Conservation (phyloP, 148 eudicot species). For the Camellia japonica region DNA sequence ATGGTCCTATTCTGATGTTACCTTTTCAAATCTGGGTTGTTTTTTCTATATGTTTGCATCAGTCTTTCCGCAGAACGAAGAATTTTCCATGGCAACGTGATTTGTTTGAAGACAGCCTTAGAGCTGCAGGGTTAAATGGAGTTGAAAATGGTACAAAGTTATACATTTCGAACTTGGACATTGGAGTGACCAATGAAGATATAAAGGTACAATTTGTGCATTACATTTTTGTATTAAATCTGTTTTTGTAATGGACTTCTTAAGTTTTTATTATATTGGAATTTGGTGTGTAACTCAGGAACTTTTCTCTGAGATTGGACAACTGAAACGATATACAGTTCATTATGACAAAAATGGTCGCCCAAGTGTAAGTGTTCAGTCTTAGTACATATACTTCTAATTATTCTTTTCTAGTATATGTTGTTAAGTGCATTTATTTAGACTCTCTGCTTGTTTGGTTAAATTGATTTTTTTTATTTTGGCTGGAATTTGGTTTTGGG, state of each 20-base stretch:
- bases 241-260: slow-evolving; percentile 37
- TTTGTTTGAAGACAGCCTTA: slow-evolving; percentile 84
- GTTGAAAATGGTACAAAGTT: slow-evolving; percentile 74
- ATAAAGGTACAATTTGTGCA: slow-evolving; percentile 75
- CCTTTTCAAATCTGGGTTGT: slow-evolving; percentile 52
- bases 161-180: slow-evolving; percentile 70
- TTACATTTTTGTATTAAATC: slow-evolving; percentile 30
- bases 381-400: background rate
- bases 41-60: slow-evolving; percentile 60
- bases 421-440: background rate
- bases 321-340: slow-evolving; percentile 83
- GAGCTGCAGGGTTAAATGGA: slow-evolving; percentile 75
- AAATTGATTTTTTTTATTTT: background rate
- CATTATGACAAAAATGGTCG: slow-evolving; percentile 78
- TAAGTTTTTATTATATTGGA: slow-evolving; percentile 29
- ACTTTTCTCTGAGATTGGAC: slow-evolving; percentile 86
- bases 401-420: background rate
- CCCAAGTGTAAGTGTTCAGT: slow-evolving; percentile 67
- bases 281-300: slow-evolving; percentile 68
- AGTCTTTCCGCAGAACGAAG: slow-evolving; percentile 83
- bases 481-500: no score
- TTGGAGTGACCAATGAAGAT: slow-evolving; percentile 87
- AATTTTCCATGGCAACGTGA: slow-evolving; percentile 79
- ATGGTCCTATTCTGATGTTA: slow-evolving; percentile 56
- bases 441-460: background rate